These are phyloP conservation scores for Limonium bicolor DNA, from an alignment of 148 eudicot genomes.

Conservation along the genomic window DNA sequence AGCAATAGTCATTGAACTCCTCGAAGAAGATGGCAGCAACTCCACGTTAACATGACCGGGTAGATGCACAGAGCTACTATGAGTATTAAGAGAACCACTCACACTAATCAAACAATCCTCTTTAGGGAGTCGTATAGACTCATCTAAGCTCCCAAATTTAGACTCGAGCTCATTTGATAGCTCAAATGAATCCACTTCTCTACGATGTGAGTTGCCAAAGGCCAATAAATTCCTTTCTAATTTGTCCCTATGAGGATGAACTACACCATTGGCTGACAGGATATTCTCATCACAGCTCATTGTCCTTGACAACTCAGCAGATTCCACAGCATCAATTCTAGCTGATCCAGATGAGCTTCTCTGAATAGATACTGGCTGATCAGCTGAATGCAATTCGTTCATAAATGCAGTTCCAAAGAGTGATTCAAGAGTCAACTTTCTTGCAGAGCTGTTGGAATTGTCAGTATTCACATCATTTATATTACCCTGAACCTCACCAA, in stretches of 20 bases:
- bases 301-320: slow-evolving; percentile 12
- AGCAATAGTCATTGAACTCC: slow-evolving; percentile 22
- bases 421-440: slow-evolving; percentile 54
- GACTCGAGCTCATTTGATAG: slow-evolving; percentile 16
- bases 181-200: slow-evolving; percentile 21
- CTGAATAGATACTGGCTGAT: slow-evolving; percentile 64
- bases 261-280: slow-evolving; percentile 15
- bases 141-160: slow-evolving; percentile 23
- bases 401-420: slow-evolving; percentile 87
- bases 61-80: slow-evolving; percentile 15
- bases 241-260: slow-evolving; percentile 9
- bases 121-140: slow-evolving; percentile 40
- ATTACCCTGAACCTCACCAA: slow-evolving; percentile 13
- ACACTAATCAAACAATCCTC: slow-evolving; percentile 43
- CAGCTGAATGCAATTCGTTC: slow-evolving; percentile 70
- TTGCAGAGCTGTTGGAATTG: slow-evolving; percentile 17
- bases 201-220: slow-evolving; percentile 22
- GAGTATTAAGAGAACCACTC: slow-evolving; percentile 25
- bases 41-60: slow-evolving; percentile 15
- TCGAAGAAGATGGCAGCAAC: slow-evolving; percentile 20
- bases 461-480: slow-evolving; percentile 19
- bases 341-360: slow-evolving; percentile 30
- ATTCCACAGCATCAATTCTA: slow-evolving; percentile 17
- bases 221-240: slow-evolving; percentile 29
- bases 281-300: slow-evolving; percentile 11